Base-by-base conservation (phyloP, 345 rosid genomes). In the Pugionium dolabratum region DNA sequence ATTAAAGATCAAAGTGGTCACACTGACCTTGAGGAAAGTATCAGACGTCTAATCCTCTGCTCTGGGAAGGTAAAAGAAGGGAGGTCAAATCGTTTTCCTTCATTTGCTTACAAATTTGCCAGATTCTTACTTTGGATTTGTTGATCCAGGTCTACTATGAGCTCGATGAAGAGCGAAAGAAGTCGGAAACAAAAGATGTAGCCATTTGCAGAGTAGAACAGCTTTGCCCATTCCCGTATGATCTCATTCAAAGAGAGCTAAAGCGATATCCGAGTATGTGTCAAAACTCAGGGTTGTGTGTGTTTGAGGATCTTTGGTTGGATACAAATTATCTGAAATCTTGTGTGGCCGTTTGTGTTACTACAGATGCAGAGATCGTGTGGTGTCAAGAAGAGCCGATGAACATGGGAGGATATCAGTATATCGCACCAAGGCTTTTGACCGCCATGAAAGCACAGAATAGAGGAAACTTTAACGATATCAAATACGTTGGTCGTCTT, bases 341-440 rank as follows among this genome's bases (percentile, higher is more conserved):
- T 37, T 49, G 59, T 59, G 52, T 70, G 27, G 30, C 7, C 33
- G 32, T 48, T 18, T 49, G 3, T 57, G 2, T 29, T 55, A 28
- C 18, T 18, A 63, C 70, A 71, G 91, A 84, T 66, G 87, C 95
- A 0, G 89, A 85, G 85, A 70, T 88, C 0, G 85, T 85, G 31
- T 85, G 95, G 95, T 84, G 91, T 81, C 95, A 88, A 78, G 95
- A 88, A 72, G 95, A 88, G 76, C 89, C 91, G 11, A 88, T 88
- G 95, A 88, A 85, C 85, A 88, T 88, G 92, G 96, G 92, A 50
- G 86, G 80, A 37, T 88, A 76, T 47, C 73, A 3, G 54, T 86
- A 88, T 57, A 66, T 83, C 26, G 74, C 76, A 35, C 92, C 83
- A 1, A 90, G 90, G 39, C 90, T 87, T 10, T 73, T 78, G 75